Base-by-base conservation (phyloP, 352 stramenopile species). In the Peronospora belbahrii region DNA sequence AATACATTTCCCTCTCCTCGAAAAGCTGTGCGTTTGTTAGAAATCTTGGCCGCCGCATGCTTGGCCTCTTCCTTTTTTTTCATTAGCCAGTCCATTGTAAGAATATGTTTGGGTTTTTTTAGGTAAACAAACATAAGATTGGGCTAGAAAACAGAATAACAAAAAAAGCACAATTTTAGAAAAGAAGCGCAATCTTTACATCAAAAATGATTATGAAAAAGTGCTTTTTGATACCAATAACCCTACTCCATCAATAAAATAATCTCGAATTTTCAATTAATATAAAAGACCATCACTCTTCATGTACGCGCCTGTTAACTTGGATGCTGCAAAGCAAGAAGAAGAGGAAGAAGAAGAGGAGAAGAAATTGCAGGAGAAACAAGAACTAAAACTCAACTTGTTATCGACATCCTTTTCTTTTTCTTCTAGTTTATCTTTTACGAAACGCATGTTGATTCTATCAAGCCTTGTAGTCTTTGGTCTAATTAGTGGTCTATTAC, bases 21-120 rank as follows among this genome's bases (percentile, higher is more conserved):
- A 53, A 85, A 88, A 14, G 64, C 27, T 18, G 59, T 63, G 37
- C 73, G 73, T 57, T 85, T 83, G 59, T 85, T 88, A 44, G 80
- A 70, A 34, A 88, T 71, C 67, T 88, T 88, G 40, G 76, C 69
- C 4, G 71, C 70, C 14, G 74, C 74, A 55, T 81, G 60, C 60
- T 83, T 80, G 28, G 72, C 76, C 48, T 67, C 73, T 10, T 85
- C 67, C 66, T 85, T 88, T 65, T 85, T 85, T 69, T 88, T 88
- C 70, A 84, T 88, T 13, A 88, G 62, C 76, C 76, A 88, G 30
- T 83, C 71, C 71, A 83, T 83, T n/a, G n/a, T n/a, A n/a, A n/a
- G n/a, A n/a, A n/a, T n/a, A n/a, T n/a, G n/a, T n/a, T n/a, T n/a
- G n/a, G n/a, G n/a, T n/a, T n/a, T n/a, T n/a, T n/a, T n/a, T n/a